Evolutionary conservation across 768 basidiomycete species (phyloP), one percentile per base, ranked within the genome.

Genomic region (Rubroboletus pulcherrimus): DNA sequence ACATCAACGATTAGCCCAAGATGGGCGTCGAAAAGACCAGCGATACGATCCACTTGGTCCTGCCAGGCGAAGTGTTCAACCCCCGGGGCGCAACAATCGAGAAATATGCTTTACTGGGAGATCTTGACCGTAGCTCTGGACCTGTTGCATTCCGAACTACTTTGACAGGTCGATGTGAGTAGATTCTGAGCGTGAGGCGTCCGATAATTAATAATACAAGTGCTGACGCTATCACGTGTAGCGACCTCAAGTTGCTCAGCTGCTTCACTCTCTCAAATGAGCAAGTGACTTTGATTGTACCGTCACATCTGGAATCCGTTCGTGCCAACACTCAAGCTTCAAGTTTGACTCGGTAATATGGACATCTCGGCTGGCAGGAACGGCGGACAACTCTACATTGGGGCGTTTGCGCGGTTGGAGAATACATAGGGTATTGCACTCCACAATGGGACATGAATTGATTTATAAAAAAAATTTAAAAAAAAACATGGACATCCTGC

Each of bases 41-140:
- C 72, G 55, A 91, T 81, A 51, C 79, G 75, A 48, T 89, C 86
- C 19, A 87, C 83, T 75, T 89, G 88, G 65, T 89, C 89, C 88
- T 91, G 21, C 21, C 21, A 21, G 64, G 31, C 7, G 40, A 34
- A 37, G 21, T 2, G 38, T 49, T 66, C 53, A 69, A 55, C 31
- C 21, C 51, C 24, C 14, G 26, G n/a, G 31, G 24, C 21, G 35
- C 9, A 30, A 37, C 15, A 47, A 34, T 49, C 41, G 37, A 59
- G 47, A 50, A 51, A 51, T 39, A 48, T 3, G 21, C 1, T 42
- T 73, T 75, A 86, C 85, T 61, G 83, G 85, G 51, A 87, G 74
- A 46, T 61, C 64, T 64, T 77, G 73, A 21, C 84, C 85, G 60
- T 80, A 86, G 34, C 69, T 76, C 39, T 65, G 54, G 31, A 19